Conservation (phyloP, 2,329 filamentous ascomycete genomes). For the Colletotrichum plurivorum region DNA sequence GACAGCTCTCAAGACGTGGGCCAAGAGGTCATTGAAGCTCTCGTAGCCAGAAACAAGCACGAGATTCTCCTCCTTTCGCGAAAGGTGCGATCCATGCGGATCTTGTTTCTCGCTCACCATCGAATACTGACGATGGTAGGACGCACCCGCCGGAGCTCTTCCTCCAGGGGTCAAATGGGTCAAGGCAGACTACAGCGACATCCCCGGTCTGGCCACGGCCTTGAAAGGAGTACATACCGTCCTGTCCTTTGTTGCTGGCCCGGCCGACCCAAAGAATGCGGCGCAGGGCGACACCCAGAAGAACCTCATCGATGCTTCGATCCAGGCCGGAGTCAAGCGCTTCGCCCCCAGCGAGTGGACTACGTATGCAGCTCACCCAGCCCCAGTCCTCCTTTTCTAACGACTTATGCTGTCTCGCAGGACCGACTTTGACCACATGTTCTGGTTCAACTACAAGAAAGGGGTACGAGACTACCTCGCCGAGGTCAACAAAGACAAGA, state of each 20-base stretch:
- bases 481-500: slow-evolving; percentile 63
- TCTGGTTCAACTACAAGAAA: slow-evolving; percentile 67
- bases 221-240: slow-evolving; percentile 66
- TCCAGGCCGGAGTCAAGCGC: slow-evolving; percentile 71
- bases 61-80: slow-evolving; percentile 66
- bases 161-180: slow-evolving; percentile 54
- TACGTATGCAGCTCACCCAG: slow-evolving; percentile 46
- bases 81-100: slow-evolving; percentile 51
- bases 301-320: slow-evolving; percentile 71
- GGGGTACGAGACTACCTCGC: slow-evolving; percentile 63
- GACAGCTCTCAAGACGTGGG: slow-evolving; percentile 60
- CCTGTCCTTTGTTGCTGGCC: slow-evolving; percentile 62
- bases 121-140: slow-evolving; percentile 35
- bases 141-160: slow-evolving; percentile 39
- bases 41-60: slow-evolving; percentile 64
- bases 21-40: slow-evolving; percentile 64
- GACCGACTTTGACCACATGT: slow-evolving; percentile 52
- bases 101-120: background rate
- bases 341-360: slow-evolving; percentile 74
- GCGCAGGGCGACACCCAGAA: slow-evolving; percentile 65
- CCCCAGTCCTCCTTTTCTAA: background rate
- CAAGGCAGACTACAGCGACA: slow-evolving; percentile 60
- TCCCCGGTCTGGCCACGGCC: slow-evolving; percentile 50
- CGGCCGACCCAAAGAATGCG: slow-evolving; percentile 43
- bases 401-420: background rate